Percentiles rank a stretch among this genome's conserved stretches.
phyloP scores from a whole-genome alignment of 192 early-diverging fungal species.

The Coemansia umbellata region DNA sequence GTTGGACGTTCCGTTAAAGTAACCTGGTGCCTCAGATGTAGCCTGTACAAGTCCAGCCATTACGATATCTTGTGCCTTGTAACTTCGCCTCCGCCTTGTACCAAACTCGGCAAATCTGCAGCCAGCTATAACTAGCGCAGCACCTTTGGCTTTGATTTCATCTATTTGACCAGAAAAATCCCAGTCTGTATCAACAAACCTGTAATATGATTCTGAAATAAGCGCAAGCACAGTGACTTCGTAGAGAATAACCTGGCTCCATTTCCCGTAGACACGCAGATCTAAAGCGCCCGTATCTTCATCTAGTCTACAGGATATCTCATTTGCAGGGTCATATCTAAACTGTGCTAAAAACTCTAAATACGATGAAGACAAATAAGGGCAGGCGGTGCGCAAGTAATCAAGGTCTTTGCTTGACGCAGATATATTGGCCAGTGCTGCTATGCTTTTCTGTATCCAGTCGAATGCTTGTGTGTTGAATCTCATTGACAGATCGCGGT shows the following conservation, averaged over 20 bases:
- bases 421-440: conserved; percentile 6
- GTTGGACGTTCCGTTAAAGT: conserved; percentile 66
- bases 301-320: conserved; percentile 16
- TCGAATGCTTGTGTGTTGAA: conserved; percentile 47
- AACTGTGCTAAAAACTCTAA: conserved; percentile 58
- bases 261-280: conserved; percentile 57
- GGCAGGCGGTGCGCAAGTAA: conserved; percentile 39
- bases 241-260: conserved; percentile 72
- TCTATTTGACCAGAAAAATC: conserved; percentile 58
- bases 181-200: conserved; percentile 68
- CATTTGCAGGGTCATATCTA: conserved; percentile 38
- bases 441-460: conserved; percentile 48
- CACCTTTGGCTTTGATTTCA: conserved; percentile 49
- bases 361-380: conserved; percentile 58
- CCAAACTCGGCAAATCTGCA: conserved; percentile 79
- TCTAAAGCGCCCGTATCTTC: conserved; percentile 22
- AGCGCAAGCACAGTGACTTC: conserved; percentile 70
- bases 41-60: conserved; percentile 43
- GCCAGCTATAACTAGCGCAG: conserved; percentile 50
- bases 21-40: conserved; percentile 31
- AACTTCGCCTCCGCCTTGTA: conserved; percentile 65
- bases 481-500: conserved; percentile 48
- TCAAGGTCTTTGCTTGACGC: conserved; percentile 39
- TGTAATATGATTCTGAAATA: conserved; percentile 67
- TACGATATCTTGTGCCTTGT: conserved; percentile 62